Base-by-base conservation (phyloP, 139 green algal genomes). In the Volvox reticuliferus region DNA sequence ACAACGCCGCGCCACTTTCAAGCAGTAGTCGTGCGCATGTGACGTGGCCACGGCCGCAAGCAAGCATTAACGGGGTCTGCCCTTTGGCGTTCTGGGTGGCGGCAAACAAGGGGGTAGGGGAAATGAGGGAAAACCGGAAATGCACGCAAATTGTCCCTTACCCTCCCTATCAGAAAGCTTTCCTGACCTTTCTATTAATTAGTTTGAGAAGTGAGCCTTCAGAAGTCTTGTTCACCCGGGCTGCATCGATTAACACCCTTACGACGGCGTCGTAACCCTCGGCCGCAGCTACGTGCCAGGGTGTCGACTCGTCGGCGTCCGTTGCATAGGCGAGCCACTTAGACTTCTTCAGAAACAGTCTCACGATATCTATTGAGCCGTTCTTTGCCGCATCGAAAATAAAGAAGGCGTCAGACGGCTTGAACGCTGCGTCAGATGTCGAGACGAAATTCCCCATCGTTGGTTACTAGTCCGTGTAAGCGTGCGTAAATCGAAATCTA, bases 351-450 rank as follows among this genome's bases (percentile, higher is more conserved):
- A 93, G 84, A 77, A 93, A 91, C 44, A 92, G 65, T 18, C 61
- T 67, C 18, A 91, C 68, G 76, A 97, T 93, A 33, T 94, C 87
- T 19, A 94, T 79, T 79, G 86, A 96, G 30, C 96, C 96, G 32
- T 91, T 94, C 26, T 94, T 95, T 22, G 96, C 95, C 1, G 89
- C 89, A 16, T 92, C 89, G 16, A 30, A 82, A 6, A 92, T 63
- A 30, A 92, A 92, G 35, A 92, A 92, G 6, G 82, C 73, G 61
- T 92, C 89, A 1, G 73, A 88, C 12, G 89, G 89, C 24, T 83
- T 89, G 75, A 92, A 90, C 0, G 33, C 28, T 2, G 37, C 69
- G 1, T 16, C 69, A 18, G 69, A 17, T 55, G 37, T 35, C 1
- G 84, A 89, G 5, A 28, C 26, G 17, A 69, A 73, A 68, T 89